Conservation (phyloP, 176 grass and related monocot species). For the Phoenix dactylifera region DNA sequence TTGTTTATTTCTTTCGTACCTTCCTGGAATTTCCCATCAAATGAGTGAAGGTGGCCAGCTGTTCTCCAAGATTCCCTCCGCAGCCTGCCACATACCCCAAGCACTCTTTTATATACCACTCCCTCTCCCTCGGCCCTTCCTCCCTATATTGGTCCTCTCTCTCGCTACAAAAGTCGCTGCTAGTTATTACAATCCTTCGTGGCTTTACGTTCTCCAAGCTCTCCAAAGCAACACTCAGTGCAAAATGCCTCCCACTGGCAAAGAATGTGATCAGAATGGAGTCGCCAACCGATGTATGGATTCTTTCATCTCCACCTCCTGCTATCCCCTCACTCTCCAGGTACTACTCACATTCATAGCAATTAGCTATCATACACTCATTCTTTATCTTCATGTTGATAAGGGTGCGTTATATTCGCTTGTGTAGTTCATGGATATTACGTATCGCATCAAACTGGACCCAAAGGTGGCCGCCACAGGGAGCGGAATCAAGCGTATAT, state of each 20-base stretch:
- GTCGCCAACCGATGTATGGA: conserved; percentile 44
- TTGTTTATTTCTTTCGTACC: no score
- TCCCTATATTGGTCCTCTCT: neutral
- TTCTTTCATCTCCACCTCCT: conserved; percentile 53
- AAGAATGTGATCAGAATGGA: neutral
- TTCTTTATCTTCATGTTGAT: neutral
- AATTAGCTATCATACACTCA: no score
- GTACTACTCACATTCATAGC: conserved; percentile 11
- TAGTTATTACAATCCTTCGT: no score
- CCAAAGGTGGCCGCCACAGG: neutral
- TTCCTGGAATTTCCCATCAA: no score
- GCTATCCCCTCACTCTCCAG: conserved; percentile 72
- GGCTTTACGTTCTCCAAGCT: no score
- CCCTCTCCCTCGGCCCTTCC: neutral
- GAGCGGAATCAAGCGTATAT: conserved; percentile 26
- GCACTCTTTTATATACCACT: conserved; percentile 26
- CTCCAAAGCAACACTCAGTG: no score
- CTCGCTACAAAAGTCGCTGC: neutral
- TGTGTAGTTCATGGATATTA: conserved; percentile 58
- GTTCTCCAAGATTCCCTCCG: conserved; percentile 8
- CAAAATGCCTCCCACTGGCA: no score
- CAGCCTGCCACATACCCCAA: conserved; percentile 46
- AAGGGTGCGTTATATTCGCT: no score
- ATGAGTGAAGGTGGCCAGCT: no score
- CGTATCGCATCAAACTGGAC: conserved; percentile 60